Percentiles rank a stretch among this genome's conserved stretches.
Conservation (phyloP, 257 asterid species). For the Solanum arcanum region DNA sequence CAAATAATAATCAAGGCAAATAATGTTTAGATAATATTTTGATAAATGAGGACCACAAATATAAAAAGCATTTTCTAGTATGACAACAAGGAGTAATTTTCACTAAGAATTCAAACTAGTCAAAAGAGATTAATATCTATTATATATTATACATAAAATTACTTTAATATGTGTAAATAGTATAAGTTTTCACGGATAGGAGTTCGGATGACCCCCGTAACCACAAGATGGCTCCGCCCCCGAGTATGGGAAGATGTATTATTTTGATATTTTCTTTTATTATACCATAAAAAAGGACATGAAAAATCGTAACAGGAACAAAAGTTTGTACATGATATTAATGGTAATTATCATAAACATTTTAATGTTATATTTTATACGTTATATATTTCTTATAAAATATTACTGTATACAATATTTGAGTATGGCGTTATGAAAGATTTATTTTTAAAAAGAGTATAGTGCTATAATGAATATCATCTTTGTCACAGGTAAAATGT, state of each 20-base stretch:
- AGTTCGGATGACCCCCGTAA: no score
- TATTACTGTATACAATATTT: no score
- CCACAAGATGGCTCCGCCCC: background rate
- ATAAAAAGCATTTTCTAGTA: background rate
- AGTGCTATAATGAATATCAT: background rate
- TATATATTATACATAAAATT: no score
- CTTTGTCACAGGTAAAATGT: background rate
- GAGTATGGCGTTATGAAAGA: background rate
- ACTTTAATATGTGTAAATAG: no score
- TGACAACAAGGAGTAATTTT: no score
- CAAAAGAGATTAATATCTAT: rapidly evolving
- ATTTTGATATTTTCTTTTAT: background rate
- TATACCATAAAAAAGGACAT: background rate
- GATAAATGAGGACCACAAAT: background rate
- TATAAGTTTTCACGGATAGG: no score
- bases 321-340: background rate
- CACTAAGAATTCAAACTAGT: no score
- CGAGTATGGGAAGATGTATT: background rate
- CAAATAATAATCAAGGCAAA: background rate
- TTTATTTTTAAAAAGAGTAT: background rate
- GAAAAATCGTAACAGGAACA: background rate
- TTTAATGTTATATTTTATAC: no score
- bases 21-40: background rate
- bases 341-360: no score
- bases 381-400: no score